Percentiles rank a stretch among this genome's conserved stretches.
Conservation (phyloP, 2,329 filamentous ascomycete genomes). For the Stachybotrys elegans region DNA sequence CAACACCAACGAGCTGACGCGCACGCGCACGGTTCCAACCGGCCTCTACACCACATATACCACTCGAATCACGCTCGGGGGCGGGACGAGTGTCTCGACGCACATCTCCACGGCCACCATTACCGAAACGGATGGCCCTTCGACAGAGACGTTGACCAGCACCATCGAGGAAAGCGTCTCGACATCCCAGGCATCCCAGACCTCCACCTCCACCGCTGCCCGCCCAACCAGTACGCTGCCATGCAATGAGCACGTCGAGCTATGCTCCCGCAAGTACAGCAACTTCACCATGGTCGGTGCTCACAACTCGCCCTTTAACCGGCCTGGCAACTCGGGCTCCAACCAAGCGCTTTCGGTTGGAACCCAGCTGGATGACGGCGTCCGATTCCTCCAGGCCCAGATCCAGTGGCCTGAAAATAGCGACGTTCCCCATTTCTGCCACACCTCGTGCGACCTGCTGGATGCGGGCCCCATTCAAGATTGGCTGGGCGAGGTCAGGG, state of each 20-base stretch:
- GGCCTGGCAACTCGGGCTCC: slow-evolving; percentile 63
- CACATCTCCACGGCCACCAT: slow-evolving; percentile 25
- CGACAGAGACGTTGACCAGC: slow-evolving; percentile 36
- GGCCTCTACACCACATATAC: slow-evolving; percentile 39
- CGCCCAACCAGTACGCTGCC: slow-evolving; percentile 66
- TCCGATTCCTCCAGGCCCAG: slow-evolving; percentile 59
- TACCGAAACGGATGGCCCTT: slow-evolving; percentile 20
- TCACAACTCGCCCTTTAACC: slow-evolving; percentile 78
- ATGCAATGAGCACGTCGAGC: slow-evolving; percentile 75
- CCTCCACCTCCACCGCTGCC: slow-evolving; percentile 26
- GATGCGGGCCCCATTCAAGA: slow-evolving; percentile 73
- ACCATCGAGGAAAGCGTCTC: slow-evolving; percentile 26
- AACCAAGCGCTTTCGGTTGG: slow-evolving; percentile 68
- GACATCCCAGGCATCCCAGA: slow-evolving; percentile 33
- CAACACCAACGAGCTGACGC: slow-evolving; percentile 31
- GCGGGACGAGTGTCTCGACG: slow-evolving; percentile 25
- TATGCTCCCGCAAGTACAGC: slow-evolving; percentile 71
- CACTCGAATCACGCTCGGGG: slow-evolving; percentile 36
- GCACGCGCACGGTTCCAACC: slow-evolving; percentile 33
- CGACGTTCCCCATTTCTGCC: slow-evolving; percentile 67
- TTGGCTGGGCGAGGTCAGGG: slow-evolving; percentile 63
- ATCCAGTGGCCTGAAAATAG: slow-evolving; percentile 55
- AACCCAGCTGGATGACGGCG: slow-evolving; percentile 72
- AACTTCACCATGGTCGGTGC: slow-evolving; percentile 75
- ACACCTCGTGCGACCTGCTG: slow-evolving; percentile 76